Evolutionary conservation across 805 yeast species (phyloP).

Genomic region (Barnettozyma sucrosica): DNA sequence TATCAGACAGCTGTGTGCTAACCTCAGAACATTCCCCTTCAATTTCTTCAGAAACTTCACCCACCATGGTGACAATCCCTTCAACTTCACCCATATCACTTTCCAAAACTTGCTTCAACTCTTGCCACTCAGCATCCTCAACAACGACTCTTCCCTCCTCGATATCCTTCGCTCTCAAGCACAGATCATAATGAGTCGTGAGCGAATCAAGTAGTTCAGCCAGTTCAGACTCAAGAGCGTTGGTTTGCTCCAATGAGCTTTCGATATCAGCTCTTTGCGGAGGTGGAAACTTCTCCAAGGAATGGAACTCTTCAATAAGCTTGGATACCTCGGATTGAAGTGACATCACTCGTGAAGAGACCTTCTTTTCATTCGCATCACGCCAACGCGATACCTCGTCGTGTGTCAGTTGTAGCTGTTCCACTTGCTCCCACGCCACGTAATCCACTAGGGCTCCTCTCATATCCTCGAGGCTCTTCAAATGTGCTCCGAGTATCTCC

Average conservation of each 20-base stretch:
- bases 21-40: constrained; percentile 18
- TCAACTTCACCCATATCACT: constrained; percentile 53
- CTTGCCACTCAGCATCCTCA: constrained; percentile 28
- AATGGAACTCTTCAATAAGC: constrained; percentile 15
- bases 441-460: constrained; percentile 37
- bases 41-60: constrained; percentile 31
- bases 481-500: constrained; percentile 25
- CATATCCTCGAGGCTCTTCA: constrained; percentile 30
- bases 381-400: constrained; percentile 3
- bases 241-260: constrained; percentile 34
- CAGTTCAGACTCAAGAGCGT: constrained; percentile 57
- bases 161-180: constrained; percentile 42
- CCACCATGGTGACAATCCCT: constrained; percentile 45
- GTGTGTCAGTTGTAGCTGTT: constrained; percentile 24
- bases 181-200: constrained; percentile 80
- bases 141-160: constrained; percentile 29
- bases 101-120: constrained; percentile 41
- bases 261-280: constrained; percentile 15
- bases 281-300: constrained; percentile 28
- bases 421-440: constrained; percentile 36
- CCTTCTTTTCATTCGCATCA: constrained; percentile 24
- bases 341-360: constrained; percentile 24
- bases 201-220: constrained; percentile 64
- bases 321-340: constrained; percentile 3
- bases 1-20: constrained; percentile 28